Base-by-base conservation (phyloP, 2,329 filamentous ascomycete genomes). In the Graphilbum sp. region DNA sequence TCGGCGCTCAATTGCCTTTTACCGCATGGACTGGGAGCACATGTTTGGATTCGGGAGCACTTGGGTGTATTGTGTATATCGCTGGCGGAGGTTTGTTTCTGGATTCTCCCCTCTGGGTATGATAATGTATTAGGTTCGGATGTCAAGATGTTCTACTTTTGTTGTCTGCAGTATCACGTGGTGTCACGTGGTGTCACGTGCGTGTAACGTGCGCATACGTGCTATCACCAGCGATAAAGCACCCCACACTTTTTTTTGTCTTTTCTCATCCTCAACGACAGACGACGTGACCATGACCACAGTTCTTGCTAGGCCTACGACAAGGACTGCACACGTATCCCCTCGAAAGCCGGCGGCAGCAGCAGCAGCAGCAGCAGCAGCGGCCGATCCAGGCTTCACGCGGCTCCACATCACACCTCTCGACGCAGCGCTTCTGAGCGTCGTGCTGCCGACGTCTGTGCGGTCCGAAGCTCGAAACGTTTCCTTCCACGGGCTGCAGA, bases 331-430 rank as follows among this genome's bases (percentile, higher is more conserved):
- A 20, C 11, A 32, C 17, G 5, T 20, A 34, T 25, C 23, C 5
- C 27, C 27, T 6, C 7, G 27, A 29, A 29, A 25, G 23, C 7
- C 23, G 23, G 27, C 27, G 5, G 27, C 7, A 12, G 9, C 27
- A 13, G 15, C 7, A 13, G 27, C 23, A 25, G 7, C 27, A 13
- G 27, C 27, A 15, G 27, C 27, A 15, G 27, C 30, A 5, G 30
- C 5, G 17, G 12, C 30, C 18, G 32, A 31, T 24, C 27, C 37
- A 13, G 41, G 49, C 24, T 64, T 61, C 50, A 63, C 59, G 27
- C 72, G 85, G 49, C 71, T 98, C 38, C 85, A 98, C 60, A 90
- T 98, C 49, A 79, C 83, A 15, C 90, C 90, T 35, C 70, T 98
- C 48, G 85, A 78, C 50, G 64, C 79, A 30, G 72, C 79, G 8